Conservation (phyloP, 371 early-diverging fungal genomes). For the Rhizopus sp. region DNA sequence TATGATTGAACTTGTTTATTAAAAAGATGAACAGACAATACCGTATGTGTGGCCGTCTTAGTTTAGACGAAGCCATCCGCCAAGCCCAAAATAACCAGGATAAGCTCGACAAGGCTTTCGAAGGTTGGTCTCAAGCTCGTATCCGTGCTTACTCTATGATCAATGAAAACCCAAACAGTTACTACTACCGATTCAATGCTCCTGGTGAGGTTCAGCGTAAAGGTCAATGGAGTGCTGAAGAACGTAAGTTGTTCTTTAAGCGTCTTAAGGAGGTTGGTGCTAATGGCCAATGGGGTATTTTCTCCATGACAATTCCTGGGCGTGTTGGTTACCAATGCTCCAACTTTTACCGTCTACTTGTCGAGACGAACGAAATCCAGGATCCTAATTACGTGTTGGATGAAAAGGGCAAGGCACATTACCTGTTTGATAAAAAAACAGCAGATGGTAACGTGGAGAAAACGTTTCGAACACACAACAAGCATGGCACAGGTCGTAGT, state of each 20-base stretch:
- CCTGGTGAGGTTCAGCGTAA: conserved; percentile 93
- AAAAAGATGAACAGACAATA: conserved; percentile 47
- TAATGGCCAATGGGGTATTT: conserved; percentile 95
- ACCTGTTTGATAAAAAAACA: conserved; percentile 82
- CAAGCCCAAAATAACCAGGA: conserved; percentile 76
- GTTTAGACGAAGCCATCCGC: conserved; percentile 86
- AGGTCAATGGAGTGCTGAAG: conserved; percentile 87
- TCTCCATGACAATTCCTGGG: conserved; percentile 92
- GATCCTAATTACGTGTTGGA: conserved; percentile 92
- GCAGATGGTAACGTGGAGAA: conserved; percentile 77
- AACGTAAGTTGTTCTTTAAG: conserved; percentile 79
- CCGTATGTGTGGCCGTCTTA: conserved; percentile 79
- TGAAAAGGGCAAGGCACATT: conserved; percentile 86
- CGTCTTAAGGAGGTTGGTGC: conserved; percentile 86
- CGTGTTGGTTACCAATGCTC: conserved; percentile 97
- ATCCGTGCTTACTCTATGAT: conserved; percentile 89
- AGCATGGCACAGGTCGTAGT: conserved; percentile 36
- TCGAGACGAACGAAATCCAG: conserved; percentile 81
- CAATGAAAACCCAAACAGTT: conserved; percentile 90
- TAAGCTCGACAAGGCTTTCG: conserved; percentile 82
- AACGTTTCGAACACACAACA: conserved; percentile 77
- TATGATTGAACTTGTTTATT: not conserved
- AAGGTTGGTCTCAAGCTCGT: conserved; percentile 94
- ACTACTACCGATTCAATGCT: conserved; percentile 95
- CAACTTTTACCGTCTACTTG: conserved; percentile 87